Percentiles rank a stretch among this genome's conserved stretches.
These are phyloP conservation scores for Coccinonectria pachysandricola DNA, from an alignment of 2,329 filamentous ascomycete genomes.

Conservation along the genomic window DNA sequence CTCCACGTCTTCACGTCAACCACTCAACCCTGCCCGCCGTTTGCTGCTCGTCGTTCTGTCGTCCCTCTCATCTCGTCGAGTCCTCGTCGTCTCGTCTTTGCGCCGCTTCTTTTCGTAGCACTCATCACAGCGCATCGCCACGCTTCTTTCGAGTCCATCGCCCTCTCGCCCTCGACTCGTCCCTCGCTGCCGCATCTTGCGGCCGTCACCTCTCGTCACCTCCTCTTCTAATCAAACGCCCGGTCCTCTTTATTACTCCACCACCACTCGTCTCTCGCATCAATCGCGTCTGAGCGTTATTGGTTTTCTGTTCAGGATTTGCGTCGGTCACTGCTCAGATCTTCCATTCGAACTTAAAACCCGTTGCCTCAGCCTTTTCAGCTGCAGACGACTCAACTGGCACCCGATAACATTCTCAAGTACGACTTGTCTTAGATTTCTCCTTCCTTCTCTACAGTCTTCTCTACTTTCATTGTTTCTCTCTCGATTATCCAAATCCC, in stretches of 20 bases:
- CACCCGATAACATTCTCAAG: slow-evolving; percentile 10
- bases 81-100: no score
- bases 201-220: slow-evolving; percentile 5
- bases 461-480: slow-evolving; percentile 4
- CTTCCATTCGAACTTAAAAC: no score
- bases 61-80: neutral
- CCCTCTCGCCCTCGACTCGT: slow-evolving; percentile 1
- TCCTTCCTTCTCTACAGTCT: slow-evolving; percentile 7
- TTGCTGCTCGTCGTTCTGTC: slow-evolving; percentile 7
- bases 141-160: no score
- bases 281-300: no score
- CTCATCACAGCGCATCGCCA: no score
- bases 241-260: no score
- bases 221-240: no score
- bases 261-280: no score
- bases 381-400: slow-evolving; percentile 9
- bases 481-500: slow-evolving; percentile 2
- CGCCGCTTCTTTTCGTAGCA: no score
- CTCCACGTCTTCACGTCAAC: slow-evolving; percentile 7
- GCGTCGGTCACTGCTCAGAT: no score
- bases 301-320: no score
- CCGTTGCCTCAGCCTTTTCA: no score
- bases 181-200: slow-evolving; percentile 7
- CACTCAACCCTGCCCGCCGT: slow-evolving; percentile 10
- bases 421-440: slow-evolving; percentile 13